Base-by-base conservation (phyloP, 2,329 filamentous ascomycete species). In the Hymenoscyphus repandus region DNA sequence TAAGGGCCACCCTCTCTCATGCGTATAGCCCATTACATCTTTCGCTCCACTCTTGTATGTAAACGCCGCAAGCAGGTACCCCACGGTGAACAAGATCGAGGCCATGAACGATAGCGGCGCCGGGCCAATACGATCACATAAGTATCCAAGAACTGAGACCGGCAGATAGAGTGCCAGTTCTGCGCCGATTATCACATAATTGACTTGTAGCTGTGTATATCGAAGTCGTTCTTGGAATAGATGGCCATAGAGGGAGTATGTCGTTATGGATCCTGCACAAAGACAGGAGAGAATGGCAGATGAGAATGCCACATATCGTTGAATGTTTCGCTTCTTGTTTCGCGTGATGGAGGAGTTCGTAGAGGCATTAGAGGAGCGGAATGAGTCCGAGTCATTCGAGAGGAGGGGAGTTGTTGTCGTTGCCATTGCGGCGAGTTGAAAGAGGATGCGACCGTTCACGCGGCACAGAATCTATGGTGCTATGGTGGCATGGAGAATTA, bases 231-330 rank as follows among this genome's bases (percentile, higher is more conserved):
- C 85, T 68, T 96, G 89, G 72, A 99, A 90, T 43, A 95, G 77
- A 59, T 89, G 91, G 7, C 88, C 93, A 68, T 97, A 99, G 31
- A 99, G 82, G 33, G 90, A 96, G 73, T 93, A 99, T 44, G 90
- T 88, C 45, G 90, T 90, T 64, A 97, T 89, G 63, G 89, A 95
- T 55, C 92, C 93, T 30, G 90, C 92, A 67, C 88, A 93, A 31
- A 96, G 78, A 12, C 80, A 74, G 13, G 75, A 74, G 13, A 81
- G 56, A 30, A 83, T 74, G 27, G 81, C 75, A 18, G 73, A 72
- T 27, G 75, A 57, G 61, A 83, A 82, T 49, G 80, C 75, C 41
- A 78, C 50, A 58, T 66, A 66, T 50, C 65, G 58, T 11, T 51
- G 57, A 9, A 64, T 38, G 36, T 66, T 54, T 44, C 56, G 58